Percentiles rank a stretch among this genome's conserved stretches.
These are phyloP conservation scores for Danielia oregonensis DNA, from an alignment of 805 yeast species.

Conservation along the genomic window DNA sequence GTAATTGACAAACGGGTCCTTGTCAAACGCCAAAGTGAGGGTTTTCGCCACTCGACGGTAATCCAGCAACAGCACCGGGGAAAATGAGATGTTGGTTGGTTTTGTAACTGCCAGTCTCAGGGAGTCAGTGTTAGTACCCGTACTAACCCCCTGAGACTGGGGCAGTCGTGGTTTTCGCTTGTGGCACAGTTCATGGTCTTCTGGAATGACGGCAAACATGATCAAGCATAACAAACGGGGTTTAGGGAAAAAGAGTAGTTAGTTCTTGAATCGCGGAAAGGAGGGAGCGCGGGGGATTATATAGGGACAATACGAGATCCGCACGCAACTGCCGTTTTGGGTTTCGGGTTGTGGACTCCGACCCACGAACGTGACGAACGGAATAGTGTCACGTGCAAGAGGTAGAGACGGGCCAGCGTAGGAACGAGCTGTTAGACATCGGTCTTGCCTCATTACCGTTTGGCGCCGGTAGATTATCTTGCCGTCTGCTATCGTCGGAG, in stretches of 20 bases:
- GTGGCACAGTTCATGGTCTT: conserved; percentile 29
- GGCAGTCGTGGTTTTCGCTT: conserved; percentile 38
- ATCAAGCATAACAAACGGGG: conserved; percentile 11
- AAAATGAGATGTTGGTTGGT: conserved; percentile 12
- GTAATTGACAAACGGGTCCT: conserved; percentile 52
- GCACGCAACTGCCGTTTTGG: too few species aligned
- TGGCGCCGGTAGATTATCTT: too few species aligned
- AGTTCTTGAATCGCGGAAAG: not conserved
- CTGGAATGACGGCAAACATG: conserved; percentile 24
- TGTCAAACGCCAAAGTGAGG: conserved; percentile 48
- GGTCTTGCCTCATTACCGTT: too few species aligned
- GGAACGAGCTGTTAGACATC: too few species aligned
- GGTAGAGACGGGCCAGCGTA: too few species aligned
- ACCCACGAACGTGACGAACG: too few species aligned
- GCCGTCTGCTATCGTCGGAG: too few species aligned
- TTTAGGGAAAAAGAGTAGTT: conserved; percentile 3
- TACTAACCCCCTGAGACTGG: conserved; percentile 31
- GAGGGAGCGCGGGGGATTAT: conserved; percentile 9
- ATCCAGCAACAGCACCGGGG: conserved; percentile 28
- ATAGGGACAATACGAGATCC: too few species aligned
- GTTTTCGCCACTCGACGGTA: conserved; percentile 55
- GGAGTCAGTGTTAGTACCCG: conserved; percentile 19
- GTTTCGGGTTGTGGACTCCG: too few species aligned
- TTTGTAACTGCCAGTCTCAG: conserved; percentile 22
- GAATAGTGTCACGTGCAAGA: too few species aligned